Percentiles rank a stretch among this genome's conserved stretches.
phyloP scores from a whole-genome alignment of 306 rosid genomes.

The Nissolia schottii region DNA sequence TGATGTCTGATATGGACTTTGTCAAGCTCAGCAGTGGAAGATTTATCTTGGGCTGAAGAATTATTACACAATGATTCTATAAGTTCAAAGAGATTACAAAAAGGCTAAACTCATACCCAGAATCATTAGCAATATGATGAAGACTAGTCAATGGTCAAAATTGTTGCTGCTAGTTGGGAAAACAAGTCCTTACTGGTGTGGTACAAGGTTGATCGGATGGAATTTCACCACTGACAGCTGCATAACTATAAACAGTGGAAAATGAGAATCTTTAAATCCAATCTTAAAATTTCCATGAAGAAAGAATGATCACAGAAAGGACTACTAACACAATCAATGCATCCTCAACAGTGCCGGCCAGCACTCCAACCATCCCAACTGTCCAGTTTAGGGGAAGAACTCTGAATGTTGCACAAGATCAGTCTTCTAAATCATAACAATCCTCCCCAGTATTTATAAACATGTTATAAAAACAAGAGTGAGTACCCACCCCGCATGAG shows the following conservation, averaged over 20 bases:
- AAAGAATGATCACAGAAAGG: neutral
- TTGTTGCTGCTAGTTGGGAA: neutral
- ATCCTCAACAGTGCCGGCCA: slow-evolving; percentile 79
- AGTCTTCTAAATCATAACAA: slow-evolving; percentile 11
- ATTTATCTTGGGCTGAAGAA: slow-evolving; percentile 57
- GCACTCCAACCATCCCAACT: slow-evolving; percentile 94
- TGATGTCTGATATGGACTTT: slow-evolving; percentile 50
- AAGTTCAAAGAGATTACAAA: slow-evolving; percentile 9
- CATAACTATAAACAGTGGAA: slow-evolving; percentile 54
- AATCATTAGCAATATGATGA: neutral
- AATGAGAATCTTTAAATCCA: slow-evolving; percentile 14
- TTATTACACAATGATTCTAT: neutral
- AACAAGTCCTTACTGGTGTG: slow-evolving; percentile 33
- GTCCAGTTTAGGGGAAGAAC: slow-evolving; percentile 96
- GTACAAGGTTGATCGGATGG: slow-evolving; percentile 29
- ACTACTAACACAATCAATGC: slow-evolving; percentile 67
- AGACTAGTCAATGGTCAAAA: neutral
- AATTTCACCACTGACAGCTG: slow-evolving; percentile 63
- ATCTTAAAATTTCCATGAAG: slow-evolving; percentile 13
- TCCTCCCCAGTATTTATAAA: neutral
- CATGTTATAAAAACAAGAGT: slow-evolving; percentile 13
- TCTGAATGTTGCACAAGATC: slow-evolving; percentile 40
- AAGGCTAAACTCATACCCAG: neutral
- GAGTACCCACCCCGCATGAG: slow-evolving; percentile 68
- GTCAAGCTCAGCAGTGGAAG: slow-evolving; percentile 64